Percentiles rank a stretch among this genome's conserved stretches.
These are phyloP conservation scores for Apiotrichum mycotoxinovorans DNA, from an alignment of 1,284 basidiomycete genomes.

Conservation along the genomic window DNA sequence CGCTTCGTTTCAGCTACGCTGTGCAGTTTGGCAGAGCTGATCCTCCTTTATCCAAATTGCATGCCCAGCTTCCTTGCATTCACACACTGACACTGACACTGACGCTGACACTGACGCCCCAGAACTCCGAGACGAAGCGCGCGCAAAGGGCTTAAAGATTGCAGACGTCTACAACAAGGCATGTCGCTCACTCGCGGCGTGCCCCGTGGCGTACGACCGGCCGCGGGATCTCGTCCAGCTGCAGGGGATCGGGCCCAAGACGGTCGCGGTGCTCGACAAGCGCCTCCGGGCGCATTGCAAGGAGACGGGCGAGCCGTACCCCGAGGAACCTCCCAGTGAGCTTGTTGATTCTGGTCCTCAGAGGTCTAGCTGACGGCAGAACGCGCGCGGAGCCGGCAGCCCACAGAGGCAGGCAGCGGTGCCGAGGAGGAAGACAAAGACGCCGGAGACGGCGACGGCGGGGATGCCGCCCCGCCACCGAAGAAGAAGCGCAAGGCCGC, in stretches of 20 bases:
- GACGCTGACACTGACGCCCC: conserved; percentile 3
- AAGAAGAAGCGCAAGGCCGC: conserved; percentile 23
- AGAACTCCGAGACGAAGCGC: conserved; percentile 43
- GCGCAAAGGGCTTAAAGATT: conserved; percentile 36
- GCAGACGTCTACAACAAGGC: conserved; percentile 42
- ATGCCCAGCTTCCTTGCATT: not conserved
- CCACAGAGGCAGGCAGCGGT: not conserved
- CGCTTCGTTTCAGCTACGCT: not conserved
- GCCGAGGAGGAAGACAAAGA: not conserved
- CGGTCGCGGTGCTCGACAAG: conserved; percentile 36
- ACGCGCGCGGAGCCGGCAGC: not conserved
- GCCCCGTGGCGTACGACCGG: conserved; percentile 39
- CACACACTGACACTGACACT: not conserved
- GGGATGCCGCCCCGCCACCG: conserved; percentile 5
- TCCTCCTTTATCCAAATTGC: no score
- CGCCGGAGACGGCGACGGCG: not conserved
- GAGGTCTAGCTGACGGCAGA: not conserved
- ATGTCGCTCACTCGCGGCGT: conserved; percentile 36
- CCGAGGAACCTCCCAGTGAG: conserved; percentile 31
- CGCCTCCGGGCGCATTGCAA: conserved; percentile 36
- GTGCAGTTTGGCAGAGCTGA: no score
- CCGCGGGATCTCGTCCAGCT: conserved; percentile 41
- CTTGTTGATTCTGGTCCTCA: not conserved
- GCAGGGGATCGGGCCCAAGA: conserved; percentile 43
- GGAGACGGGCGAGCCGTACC: conserved; percentile 30